These are phyloP conservation scores for Ganoderma sinense DNA, from an alignment of 1,284 basidiomycete genomes.

Conservation along the genomic window DNA sequence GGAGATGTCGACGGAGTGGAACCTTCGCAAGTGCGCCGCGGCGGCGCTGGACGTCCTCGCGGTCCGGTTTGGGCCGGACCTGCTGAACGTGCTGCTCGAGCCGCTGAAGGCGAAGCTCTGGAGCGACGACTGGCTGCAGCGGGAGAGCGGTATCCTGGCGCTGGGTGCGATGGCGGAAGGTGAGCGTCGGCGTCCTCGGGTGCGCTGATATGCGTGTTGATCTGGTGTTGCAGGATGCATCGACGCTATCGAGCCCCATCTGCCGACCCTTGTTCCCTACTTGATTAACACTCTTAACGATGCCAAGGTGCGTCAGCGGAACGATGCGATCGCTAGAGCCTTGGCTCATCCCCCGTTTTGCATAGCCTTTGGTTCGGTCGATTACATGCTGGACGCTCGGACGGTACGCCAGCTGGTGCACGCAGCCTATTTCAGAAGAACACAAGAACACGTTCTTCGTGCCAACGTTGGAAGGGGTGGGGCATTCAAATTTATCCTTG, in stretches of 20 bases:
- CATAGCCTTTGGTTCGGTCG: conserved; percentile 92
- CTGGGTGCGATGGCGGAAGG: conserved; percentile 99
- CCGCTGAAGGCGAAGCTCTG: conserved; percentile 95
- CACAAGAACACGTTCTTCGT: conserved; percentile 93
- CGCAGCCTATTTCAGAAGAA: conserved; percentile 81
- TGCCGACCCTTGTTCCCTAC: conserved; percentile 93
- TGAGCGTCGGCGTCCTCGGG: conserved; percentile 42
- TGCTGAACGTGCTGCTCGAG: conserved; percentile 89
- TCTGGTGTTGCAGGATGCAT: conserved; percentile 80
- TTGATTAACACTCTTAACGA: conserved; percentile 91
- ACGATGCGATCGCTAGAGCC: background rate
- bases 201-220: conserved; percentile 14
- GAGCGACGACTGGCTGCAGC: conserved; percentile 92
- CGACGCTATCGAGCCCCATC: conserved; percentile 92
- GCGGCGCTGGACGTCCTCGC: conserved; percentile 98
- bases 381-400: conserved; percentile 99
- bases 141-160: conserved; percentile 96
- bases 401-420: conserved; percentile 98
- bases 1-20: conserved; percentile 99
- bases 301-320: conserved; percentile 71
- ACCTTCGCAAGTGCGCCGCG: conserved; percentile 97
- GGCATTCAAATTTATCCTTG: conserved; percentile 44
- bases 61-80: conserved; percentile 87
- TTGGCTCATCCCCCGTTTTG: conserved; percentile 9
- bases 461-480: conserved; percentile 96